Base-by-base conservation (phyloP, 768 basidiomycete genomes). In the Suillus subalutaceus region DNA sequence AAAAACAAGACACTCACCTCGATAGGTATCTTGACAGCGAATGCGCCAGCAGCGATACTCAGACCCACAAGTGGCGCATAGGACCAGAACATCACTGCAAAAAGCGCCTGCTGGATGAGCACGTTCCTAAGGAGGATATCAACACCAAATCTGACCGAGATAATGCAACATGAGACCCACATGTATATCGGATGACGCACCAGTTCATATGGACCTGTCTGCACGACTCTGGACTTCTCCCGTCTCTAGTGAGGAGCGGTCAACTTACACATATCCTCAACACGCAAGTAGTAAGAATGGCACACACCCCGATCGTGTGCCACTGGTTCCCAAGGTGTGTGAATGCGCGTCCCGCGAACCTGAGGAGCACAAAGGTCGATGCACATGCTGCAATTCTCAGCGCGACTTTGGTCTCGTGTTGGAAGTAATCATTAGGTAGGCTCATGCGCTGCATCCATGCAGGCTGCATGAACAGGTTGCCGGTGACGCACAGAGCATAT, bases 101-200 rank as follows among this genome's bases (percentile, higher is more conserved):
- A 18, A 53, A 53, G 52, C 30, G 3, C 6, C 12, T 53, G 5
- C 4, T 64, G 38, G 4, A 56, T 7, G 40, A 1, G 30, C 6
- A 62, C n/a, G 43, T 6, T 18, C 35, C 30, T 40, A 10, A 37
- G 37, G 30, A 61, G 6, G 6, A 35, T 16, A 8, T 30, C 16
- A 53, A 6, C 70, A 74, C 75, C 1, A 71, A 53, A 53, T 53
- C 26, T 5, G 16, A 53, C 15, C 15, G 8, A 26, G 26, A 30
- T 30, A 1, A 16, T 8, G 15, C 13, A 52, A 52, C 9, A 37
- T 10, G 37, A 10, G 41, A 43, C 75, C 63, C 63, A 79, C 78
- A 67, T 73, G 64, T 80, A 80, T 8, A 67, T 63, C 6, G 80
- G 80, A 62, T 81, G 80, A 50, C 79, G 80, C 43, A 81, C 73